Percentiles rank a stretch among this genome's conserved stretches.
phyloP scores from a whole-genome alignment of 2,329 filamentous ascomycete genomes.

The Penicillium capsulatum region DNA sequence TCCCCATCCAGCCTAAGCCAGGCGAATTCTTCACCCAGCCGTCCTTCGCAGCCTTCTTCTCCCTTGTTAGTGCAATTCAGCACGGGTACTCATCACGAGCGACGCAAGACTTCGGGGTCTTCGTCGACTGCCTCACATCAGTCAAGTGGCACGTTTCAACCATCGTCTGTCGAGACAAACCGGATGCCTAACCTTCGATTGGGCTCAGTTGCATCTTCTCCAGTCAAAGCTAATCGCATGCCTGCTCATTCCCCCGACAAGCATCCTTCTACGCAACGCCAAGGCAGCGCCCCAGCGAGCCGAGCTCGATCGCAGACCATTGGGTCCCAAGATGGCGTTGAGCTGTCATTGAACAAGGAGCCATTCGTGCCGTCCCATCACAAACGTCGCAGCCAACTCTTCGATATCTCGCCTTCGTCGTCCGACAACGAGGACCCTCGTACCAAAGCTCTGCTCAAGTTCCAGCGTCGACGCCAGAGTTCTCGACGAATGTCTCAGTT shows the following conservation, averaged over 20 bases:
- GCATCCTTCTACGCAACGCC: conserved; percentile 56
- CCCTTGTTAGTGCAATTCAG: conserved; percentile 96
- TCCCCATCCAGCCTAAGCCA: conserved; percentile 80
- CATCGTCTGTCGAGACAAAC: conserved; percentile 67
- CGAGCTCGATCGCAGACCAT: conserved; percentile 86
- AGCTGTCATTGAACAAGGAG: conserved; percentile 62
- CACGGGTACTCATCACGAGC: conserved; percentile 73
- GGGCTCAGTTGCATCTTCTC: conserved; percentile 53
- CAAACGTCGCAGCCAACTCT: conserved; percentile 88
- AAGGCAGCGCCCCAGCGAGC: conserved; percentile 60
- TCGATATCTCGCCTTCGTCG: conserved; percentile 94
- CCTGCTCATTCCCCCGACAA: conserved; percentile 57
- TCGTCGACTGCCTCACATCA: conserved; percentile 80
- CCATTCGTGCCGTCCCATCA: conserved; percentile 65
- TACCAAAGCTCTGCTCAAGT: conserved; percentile 82
- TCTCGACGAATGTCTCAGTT: conserved; percentile 92
- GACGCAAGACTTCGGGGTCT: conserved; percentile 87
- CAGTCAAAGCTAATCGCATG: conserved; percentile 44
- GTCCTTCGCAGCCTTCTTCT: conserved; percentile 77
- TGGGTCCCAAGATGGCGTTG: conserved; percentile 80
- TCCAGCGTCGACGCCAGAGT: conserved; percentile 90
- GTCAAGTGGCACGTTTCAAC: conserved; percentile 64
- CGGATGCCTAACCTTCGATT: conserved; percentile 54
- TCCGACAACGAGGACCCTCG: conserved; percentile 96
- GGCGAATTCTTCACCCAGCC: conserved; percentile 78